These are phyloP conservation scores for Eimeria praecox DNA, from an alignment of 169 alveolate species.

Conservation along the genomic window DNA sequence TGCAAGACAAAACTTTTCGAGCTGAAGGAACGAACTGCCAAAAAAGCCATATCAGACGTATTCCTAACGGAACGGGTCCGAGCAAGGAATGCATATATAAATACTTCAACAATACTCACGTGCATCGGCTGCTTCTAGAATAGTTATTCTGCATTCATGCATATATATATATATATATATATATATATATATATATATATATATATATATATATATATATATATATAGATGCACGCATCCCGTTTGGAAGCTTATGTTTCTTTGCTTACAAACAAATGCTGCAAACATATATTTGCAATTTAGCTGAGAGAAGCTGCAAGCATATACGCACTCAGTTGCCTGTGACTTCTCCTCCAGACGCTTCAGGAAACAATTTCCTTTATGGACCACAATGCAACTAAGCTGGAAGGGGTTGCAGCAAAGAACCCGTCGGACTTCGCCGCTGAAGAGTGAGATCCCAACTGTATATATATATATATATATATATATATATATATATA, in stretches of 20 bases:
- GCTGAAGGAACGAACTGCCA: constrained; percentile 72
- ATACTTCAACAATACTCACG: background rate
- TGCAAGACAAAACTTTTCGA: constrained; percentile 76
- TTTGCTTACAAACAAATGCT: background rate
- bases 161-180: no score
- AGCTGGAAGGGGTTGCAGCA: constrained; percentile 68
- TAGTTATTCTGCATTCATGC: background rate
- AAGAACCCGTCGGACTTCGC: constrained; percentile 55
- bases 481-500: no score
- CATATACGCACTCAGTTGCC: background rate
- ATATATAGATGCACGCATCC: background rate
- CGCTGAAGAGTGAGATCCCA: constrained; percentile 56
- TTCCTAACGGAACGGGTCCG: constrained; percentile 71
- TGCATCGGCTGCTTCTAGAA: no score
- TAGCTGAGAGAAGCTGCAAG: background rate
- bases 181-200: no score
- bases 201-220: no score
- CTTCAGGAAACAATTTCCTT: constrained; percentile 61
- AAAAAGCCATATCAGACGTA: constrained; percentile 74
- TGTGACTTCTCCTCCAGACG: constrained; percentile 29
- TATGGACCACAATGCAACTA: constrained; percentile 60
- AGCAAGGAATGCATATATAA: background rate
- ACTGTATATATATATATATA: background rate
- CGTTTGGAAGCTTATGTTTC: background rate
- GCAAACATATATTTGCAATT: no score